A percentile compares a stretch with the other conserved stretches of the same genome.
These are phyloP conservation scores for Calamus simplicifolius DNA, from an alignment of 176 grass and related monocot species.

Conservation along the genomic window DNA sequence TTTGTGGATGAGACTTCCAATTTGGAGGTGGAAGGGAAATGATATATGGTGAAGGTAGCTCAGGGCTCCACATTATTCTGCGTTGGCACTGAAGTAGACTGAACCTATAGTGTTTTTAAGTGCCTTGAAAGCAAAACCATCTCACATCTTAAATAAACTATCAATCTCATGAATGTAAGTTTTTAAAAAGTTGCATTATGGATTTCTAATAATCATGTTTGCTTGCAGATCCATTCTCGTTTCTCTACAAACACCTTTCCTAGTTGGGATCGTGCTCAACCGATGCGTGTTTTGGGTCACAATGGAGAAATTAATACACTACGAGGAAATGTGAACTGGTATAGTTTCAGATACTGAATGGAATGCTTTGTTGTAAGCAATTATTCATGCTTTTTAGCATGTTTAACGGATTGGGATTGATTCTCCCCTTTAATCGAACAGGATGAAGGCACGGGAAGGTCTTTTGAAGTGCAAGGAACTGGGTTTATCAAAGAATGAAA, in stretches of 20 bases:
- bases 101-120: constrained; percentile 10
- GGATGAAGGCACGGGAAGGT: constrained; percentile 97
- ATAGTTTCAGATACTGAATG: constrained; percentile 10
- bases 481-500: constrained; percentile 67
- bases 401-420: too few relatives aligned
- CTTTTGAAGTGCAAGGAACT: constrained; percentile 75
- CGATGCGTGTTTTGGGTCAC: constrained; percentile 87
- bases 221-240: constrained; percentile 75
- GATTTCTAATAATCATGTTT: constrained; percentile 6
- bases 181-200: not conserved
- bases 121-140: too few relatives aligned
- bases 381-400: too few relatives aligned
- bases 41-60: constrained; percentile 64
- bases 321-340: constrained; percentile 92
- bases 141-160: too few relatives aligned
- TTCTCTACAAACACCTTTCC: constrained; percentile 99
- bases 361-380: too few relatives aligned
- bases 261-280: constrained; percentile 96
- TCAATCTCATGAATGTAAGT: too few relatives aligned
- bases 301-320: constrained; percentile 99
- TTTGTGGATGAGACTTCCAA: constrained; percentile 64
- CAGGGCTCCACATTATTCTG: constrained; percentile 65
- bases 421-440: constrained; percentile 6
- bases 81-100: constrained; percentile 41
- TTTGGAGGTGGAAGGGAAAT: constrained; percentile 65